Evolutionary conservation across 208 protist genomes (phyloP), one percentile per base, ranked within the genome.

Genomic region (Zelonia costaricensis): DNA sequence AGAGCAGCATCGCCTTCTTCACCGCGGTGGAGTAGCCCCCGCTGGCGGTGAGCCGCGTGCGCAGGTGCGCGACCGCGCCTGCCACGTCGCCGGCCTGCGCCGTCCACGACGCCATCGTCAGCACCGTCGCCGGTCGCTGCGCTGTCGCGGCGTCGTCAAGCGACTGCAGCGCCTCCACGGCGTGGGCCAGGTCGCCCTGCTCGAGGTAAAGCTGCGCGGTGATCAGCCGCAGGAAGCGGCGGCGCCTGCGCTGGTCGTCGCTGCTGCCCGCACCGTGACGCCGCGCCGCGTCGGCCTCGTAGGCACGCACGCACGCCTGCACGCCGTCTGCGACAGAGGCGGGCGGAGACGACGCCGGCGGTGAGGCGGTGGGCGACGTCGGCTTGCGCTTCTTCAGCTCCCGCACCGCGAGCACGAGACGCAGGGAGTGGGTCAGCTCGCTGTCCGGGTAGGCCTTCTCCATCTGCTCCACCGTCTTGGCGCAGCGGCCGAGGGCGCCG

Each of bases 161-260:
- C 23, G 61, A n/a, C 10, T 59, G 22, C 25, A 94, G 57, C 8
- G 69, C 69, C 42, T 57, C 65, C 18, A 84, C 63, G 23, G 88
- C 84, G 47, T 68, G 44, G 12, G 64, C 48, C 45, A 92, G 56
- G 64, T 94, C 83, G 46, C 84, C 77, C 30, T 91, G 69, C 39
- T 94, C 79, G 16, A 94, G 67, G 61, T 82, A 88, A 36, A 94
- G 72, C 70, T 94, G 84, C 39, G 82, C 82, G 3, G 74, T 74
- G 53, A 94, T 78, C 45, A 87, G 56, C 48, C 75, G 69, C 61
- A 72, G 62, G 66, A 62, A 80, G 62, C 27, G 62, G 22, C 54
- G 57, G 9, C 45, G 54, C 65, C 38, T 48, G 18, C 18, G 25
- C 4, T 40, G 35, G 4, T 39, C 44, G 0, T 61, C 59, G 13